phyloP scores from a whole-genome alignment of 164 flowering plant genomes.

The Vitis rupestris region DNA sequence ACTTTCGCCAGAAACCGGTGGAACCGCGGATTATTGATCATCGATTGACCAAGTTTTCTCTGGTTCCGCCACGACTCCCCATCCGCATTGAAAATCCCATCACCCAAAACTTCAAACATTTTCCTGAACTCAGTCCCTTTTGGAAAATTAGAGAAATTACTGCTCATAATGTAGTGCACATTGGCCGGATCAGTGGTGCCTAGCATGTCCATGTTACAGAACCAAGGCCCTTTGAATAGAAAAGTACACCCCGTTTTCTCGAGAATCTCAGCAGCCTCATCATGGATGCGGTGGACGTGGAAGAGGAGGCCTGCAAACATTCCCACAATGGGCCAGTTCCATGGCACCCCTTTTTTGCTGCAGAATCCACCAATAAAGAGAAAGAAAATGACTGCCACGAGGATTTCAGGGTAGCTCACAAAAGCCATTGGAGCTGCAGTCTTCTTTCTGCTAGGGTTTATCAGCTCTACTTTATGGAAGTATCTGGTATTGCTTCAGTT shows the following conservation, averaged over 20 bases:
- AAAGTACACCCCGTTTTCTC: constrained; percentile 21
- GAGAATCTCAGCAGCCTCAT: constrained; percentile 6
- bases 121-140: constrained; percentile 34
- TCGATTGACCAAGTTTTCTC: constrained; percentile 8
- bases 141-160: constrained; percentile 34
- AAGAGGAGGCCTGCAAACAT: constrained; percentile 24
- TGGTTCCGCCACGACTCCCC: constrained; percentile 24
- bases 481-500: no score
- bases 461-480: neutral
- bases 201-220: constrained; percentile 23
- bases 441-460: neutral
- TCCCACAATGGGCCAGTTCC: constrained; percentile 17
- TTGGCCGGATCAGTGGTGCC: constrained; percentile 33
- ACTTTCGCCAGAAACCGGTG: constrained; percentile 2
- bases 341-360: neutral
- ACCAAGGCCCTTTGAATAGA: constrained; percentile 40
- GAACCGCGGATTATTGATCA: constrained; percentile 1
- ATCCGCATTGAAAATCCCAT: constrained; percentile 46
- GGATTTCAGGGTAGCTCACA: constrained; percentile 17
- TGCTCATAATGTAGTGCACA: constrained; percentile 34
- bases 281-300: constrained; percentile 21
- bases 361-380: constrained; percentile 3
- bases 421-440: neutral
- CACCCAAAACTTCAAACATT: constrained; percentile 45
- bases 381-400: constrained; percentile 8